Percentiles rank a stretch among this genome's conserved stretches.
Evolutionary conservation across 306 rosid species (phyloP).

Genomic region (Lathyrus aphaca): DNA sequence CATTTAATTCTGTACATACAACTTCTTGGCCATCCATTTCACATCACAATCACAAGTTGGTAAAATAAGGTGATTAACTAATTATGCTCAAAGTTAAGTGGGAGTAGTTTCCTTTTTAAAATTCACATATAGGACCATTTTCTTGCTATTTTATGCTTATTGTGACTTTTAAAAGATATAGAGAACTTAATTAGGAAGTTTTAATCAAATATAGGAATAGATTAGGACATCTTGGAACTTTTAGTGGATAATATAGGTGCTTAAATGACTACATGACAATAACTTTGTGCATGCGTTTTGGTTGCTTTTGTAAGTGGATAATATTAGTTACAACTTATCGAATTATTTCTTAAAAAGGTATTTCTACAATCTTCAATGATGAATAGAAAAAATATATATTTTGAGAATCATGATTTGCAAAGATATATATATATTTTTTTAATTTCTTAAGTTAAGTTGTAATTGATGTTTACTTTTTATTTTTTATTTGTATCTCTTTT

Average conservation of each 20-base stretch:
- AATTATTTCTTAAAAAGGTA: too few species aligned
- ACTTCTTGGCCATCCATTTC: conserved; percentile 26
- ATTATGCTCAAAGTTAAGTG: neutral
- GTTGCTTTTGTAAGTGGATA: neutral
- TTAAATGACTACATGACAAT: neutral
- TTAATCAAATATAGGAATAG: conserved; percentile 16
- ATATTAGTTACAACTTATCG: too few species aligned
- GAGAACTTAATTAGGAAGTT: neutral
- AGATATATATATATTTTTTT: too few species aligned
- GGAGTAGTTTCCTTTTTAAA: conserved; percentile 21
- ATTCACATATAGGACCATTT: conserved; percentile 4
- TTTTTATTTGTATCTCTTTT: too few species aligned
- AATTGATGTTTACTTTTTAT: too few species aligned
- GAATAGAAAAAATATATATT: too few species aligned
- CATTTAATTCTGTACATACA: conserved; percentile 18
- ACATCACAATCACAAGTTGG: conserved; percentile 30
- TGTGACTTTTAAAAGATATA: conserved; percentile 26
- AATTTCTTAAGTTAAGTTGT: too few species aligned
- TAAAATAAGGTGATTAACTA: neutral
- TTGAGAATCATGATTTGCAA: too few species aligned
- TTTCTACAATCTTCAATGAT: too few species aligned
- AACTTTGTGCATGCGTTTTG: conserved; percentile 1
- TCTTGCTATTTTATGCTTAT: conserved; percentile 30
- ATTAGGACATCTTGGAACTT: conserved; percentile 20
- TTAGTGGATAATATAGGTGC: neutral